These are phyloP conservation scores for Penicillium odoratum DNA, from an alignment of 495 filamentous ascomycete species.

Conservation along the genomic window DNA sequence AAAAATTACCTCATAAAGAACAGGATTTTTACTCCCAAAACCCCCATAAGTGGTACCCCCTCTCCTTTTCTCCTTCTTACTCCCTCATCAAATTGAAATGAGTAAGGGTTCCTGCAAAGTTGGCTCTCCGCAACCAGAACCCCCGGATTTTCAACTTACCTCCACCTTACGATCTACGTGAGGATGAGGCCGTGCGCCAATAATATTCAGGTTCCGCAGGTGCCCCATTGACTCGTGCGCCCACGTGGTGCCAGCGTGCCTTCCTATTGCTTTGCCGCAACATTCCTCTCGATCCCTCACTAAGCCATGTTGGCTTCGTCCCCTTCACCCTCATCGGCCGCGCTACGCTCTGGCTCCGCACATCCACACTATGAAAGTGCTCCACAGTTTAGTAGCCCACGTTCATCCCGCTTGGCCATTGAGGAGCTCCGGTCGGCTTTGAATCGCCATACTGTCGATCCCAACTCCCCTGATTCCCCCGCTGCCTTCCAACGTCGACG, in stretches of 20 bases:
- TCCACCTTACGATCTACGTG: slow-evolving; percentile 13
- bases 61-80: neutral
- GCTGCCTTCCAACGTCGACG: slow-evolving; percentile 38
- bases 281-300: slow-evolving; percentile 21
- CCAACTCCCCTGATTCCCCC: slow-evolving; percentile 40
- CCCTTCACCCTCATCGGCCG: slow-evolving; percentile 44
- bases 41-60: neutral
- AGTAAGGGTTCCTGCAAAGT: slow-evolving; percentile 2
- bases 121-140: neutral
- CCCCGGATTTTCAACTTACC: slow-evolving; percentile 9
- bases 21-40: slow-evolving; percentile 12
- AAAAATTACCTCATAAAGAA: slow-evolving; percentile 23
- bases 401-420: slow-evolving; percentile 46
- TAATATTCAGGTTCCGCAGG: slow-evolving; percentile 34
- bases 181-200: slow-evolving; percentile 33
- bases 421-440: slow-evolving; percentile 50
- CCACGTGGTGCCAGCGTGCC: slow-evolving; percentile 45
- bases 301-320: slow-evolving; percentile 50
- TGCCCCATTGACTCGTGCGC: slow-evolving; percentile 44
- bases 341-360: slow-evolving; percentile 33
- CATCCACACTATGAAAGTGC: slow-evolving; percentile 38
- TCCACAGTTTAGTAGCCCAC: slow-evolving; percentile 40
- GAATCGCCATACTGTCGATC: slow-evolving; percentile 45
- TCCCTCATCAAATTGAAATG: slow-evolving; percentile 4
- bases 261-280: slow-evolving; percentile 23